These are phyloP conservation scores for Glutinoglossum americanum DNA, from an alignment of 495 filamentous ascomycete genomes.

Conservation along the genomic window DNA sequence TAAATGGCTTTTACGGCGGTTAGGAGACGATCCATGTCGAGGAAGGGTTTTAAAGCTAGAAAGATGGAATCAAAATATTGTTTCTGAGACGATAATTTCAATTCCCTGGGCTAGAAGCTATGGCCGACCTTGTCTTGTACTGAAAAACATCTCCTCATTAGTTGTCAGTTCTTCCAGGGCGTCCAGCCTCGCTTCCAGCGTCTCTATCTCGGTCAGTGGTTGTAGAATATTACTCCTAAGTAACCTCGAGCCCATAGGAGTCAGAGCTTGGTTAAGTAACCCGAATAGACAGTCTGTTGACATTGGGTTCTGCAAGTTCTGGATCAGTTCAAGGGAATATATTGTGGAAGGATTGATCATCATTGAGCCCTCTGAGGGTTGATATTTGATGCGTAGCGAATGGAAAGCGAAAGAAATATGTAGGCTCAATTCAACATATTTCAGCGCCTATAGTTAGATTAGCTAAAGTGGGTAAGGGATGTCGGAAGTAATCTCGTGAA, in stretches of 20 bases:
- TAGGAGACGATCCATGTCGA: constrained; percentile 47
- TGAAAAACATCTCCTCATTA: constrained; percentile 73
- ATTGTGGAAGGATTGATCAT: constrained; percentile 80
- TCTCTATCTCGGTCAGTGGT: constrained; percentile 52
- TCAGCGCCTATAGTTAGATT: constrained; percentile 36
- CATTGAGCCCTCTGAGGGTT: constrained; percentile 83
- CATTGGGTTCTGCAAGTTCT: constrained; percentile 56
- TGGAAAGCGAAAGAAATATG: constrained; percentile 45
- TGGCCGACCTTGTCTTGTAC: constrained; percentile 38
- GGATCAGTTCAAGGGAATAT: constrained; percentile 66
- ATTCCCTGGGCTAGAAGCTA: neutral
- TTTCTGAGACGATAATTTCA: neutral
- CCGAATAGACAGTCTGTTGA: constrained; percentile 67
- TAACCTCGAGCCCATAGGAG: constrained; percentile 69
- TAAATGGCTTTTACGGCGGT: constrained; percentile 27
- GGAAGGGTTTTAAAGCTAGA: constrained; percentile 42
- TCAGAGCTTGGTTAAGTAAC: constrained; percentile 62
- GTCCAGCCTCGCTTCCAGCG: constrained; percentile 46
- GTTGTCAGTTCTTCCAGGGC: constrained; percentile 65
- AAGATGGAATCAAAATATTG: neutral
- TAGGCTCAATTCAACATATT: constrained; percentile 53
- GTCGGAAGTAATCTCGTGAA: neutral
- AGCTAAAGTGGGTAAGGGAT: constrained; percentile 6
- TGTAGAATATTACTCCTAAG: constrained; percentile 70
- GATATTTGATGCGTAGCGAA: constrained; percentile 67